Evolutionary conservation across 1,139 yeast species (phyloP).

Genomic region (Sugiyamaella paludigena): DNA sequence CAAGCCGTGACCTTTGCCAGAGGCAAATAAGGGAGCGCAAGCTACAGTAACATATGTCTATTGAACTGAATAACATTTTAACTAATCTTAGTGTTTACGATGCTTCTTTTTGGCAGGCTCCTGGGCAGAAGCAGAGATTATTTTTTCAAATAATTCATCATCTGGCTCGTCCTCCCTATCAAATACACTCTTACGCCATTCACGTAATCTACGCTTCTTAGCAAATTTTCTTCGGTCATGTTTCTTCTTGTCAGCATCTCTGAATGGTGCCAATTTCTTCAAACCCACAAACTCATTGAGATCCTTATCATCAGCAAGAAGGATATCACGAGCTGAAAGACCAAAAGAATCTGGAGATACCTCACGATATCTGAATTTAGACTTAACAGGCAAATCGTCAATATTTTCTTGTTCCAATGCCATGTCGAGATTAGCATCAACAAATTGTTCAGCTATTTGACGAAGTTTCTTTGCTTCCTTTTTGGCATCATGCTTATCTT

Average conservation of each 20-base stretch:
- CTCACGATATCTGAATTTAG: constrained; percentile 81
- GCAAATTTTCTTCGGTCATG: constrained; percentile 84
- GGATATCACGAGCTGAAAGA: constrained; percentile 77
- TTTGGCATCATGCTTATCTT: constrained; percentile 59
- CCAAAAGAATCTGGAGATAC: constrained; percentile 96
- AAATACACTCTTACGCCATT: constrained; percentile 88
- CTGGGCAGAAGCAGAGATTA: constrained; percentile 9
- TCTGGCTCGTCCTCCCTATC: constrained; percentile 60
- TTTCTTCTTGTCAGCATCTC: constrained; percentile 66
- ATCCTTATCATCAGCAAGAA: constrained; percentile 83
- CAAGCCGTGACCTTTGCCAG: no score
- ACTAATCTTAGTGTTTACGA: constrained; percentile 2
- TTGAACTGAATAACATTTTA: constrained; percentile 6
- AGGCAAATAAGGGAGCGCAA: no score
- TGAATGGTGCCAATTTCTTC: constrained; percentile 90
- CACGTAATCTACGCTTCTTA: constrained; percentile 76
- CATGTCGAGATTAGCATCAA: constrained; percentile 50
- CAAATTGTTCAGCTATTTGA: constrained; percentile 69
- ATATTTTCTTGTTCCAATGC: constrained; percentile 32
- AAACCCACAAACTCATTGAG: constrained; percentile 81
- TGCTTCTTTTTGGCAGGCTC: constrained; percentile 15
- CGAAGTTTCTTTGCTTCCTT: constrained; percentile 60
- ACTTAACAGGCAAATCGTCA: constrained; percentile 50
- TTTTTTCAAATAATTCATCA: constrained; percentile 29
- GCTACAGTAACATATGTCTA: neutral